These are phyloP conservation scores for Brassica carinata DNA, from an alignment of 345 rosid species.

Conservation along the genomic window DNA sequence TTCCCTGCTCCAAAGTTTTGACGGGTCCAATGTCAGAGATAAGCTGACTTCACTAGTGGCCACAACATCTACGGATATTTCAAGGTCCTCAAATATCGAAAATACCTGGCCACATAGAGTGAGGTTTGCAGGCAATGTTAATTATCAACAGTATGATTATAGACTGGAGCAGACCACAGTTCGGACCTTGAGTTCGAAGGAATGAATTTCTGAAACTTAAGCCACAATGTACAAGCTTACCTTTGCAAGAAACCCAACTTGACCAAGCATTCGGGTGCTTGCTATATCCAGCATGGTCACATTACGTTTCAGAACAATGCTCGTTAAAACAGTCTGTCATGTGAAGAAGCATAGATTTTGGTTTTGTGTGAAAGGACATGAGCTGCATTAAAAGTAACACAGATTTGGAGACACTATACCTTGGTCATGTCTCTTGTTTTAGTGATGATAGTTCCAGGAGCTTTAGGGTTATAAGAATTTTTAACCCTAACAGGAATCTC, in stretches of 20 bases:
- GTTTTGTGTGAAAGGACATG: background rate
- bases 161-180: conserved; percentile 1
- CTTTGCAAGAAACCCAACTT: conserved; percentile 97
- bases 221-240: conserved; percentile 44
- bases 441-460: conserved; percentile 97
- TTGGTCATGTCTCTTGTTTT: conserved; percentile 83
- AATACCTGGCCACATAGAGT: conserved; percentile 62
- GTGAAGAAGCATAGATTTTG: conserved; percentile 21
- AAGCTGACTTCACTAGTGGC: conserved; percentile 99
- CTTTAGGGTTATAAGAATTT: conserved; percentile 92
- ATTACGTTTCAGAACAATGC: conserved; percentile 95
- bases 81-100: conserved; percentile 90
- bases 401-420: conserved; percentile 50
- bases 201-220: too few relatives aligned
- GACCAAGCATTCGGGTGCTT: conserved; percentile 99
- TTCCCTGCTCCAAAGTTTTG: conserved; percentile 97
- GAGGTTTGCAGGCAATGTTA: background rate
- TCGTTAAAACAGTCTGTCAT: conserved; percentile 84
- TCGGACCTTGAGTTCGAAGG: background rate
- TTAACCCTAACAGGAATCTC: conserved; percentile 97
- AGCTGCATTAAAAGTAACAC: conserved; percentile 13
- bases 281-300: conserved; percentile 98
- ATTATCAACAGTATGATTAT: background rate
- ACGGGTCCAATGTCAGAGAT: conserved; percentile 94
- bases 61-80: conserved; percentile 96